Evolutionary conservation across 169 alveolate species (phyloP).

Genomic region (Neospora caninum): DNA sequence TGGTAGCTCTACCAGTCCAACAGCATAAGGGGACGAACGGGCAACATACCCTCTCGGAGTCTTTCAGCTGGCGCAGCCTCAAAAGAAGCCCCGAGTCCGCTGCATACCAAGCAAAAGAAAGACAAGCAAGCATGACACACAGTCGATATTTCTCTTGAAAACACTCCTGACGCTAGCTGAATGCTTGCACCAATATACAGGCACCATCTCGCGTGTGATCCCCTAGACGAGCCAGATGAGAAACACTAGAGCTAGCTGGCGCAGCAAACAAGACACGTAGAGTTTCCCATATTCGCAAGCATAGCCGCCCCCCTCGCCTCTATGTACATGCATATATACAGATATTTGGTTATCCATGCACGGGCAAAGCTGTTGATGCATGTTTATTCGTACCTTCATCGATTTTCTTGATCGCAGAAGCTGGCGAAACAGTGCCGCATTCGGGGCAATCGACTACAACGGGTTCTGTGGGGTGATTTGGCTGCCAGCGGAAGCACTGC

Average conservation of each 20-base stretch:
- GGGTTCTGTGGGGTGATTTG: too few species aligned
- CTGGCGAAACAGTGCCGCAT: neutral
- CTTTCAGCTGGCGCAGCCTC: constrained; percentile 23
- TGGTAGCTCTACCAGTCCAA: neutral
- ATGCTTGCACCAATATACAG: neutral
- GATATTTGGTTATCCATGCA: too few species aligned
- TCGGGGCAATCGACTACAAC: neutral
- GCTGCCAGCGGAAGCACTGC: neutral
- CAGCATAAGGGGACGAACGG: neutral
- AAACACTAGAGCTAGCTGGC: neutral
- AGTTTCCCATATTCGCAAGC: too few species aligned
- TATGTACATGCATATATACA: neutral
- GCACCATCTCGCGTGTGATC: neutral
- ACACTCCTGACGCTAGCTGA: neutral
- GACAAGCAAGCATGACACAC: neutral
- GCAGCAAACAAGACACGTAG: neutral
- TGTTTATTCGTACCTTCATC: neutral
- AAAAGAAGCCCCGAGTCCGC: neutral
- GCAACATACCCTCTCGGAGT: neutral
- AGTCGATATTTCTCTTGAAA: neutral
- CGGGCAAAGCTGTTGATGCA: neutral
- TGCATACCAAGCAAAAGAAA: neutral
- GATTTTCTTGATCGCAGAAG: neutral
- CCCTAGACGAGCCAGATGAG: neutral
- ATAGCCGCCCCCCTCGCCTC: too few species aligned